A percentile compares a stretch with the other conserved stretches of the same genome.
phyloP scores from a whole-genome alignment of 2,329 filamentous ascomycete species.

The Exophiala oligosperma region DNA sequence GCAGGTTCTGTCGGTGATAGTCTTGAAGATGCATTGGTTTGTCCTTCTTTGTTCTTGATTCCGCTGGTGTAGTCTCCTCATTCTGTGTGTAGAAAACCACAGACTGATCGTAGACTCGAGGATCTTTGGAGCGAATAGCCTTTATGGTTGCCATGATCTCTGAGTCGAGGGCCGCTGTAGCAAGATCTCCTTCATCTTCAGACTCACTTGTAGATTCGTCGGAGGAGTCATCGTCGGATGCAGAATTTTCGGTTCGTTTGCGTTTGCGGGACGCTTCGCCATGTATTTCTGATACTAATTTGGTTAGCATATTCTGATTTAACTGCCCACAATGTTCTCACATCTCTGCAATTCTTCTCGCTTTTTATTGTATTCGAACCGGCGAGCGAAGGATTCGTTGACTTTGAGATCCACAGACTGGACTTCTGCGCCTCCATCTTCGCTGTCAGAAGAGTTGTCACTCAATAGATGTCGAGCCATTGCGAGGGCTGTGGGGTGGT shows the following conservation, averaged over 20 bases:
- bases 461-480: constrained; percentile 36
- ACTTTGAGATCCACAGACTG: constrained; percentile 64
- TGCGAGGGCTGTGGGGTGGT: not conserved
- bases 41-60: constrained; percentile 60
- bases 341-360: constrained; percentile 73
- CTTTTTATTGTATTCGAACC: constrained; percentile 97
- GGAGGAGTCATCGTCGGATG: constrained; percentile 51
- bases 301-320: constrained; percentile 25
- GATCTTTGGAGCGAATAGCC: constrained; percentile 88
- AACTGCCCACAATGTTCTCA: constrained; percentile 28
- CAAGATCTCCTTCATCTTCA: constrained; percentile 80
- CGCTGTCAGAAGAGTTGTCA: constrained; percentile 39
- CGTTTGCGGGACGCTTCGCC: constrained; percentile 49
- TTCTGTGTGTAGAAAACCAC: constrained; percentile 73
- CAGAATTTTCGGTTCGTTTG: constrained; percentile 43
- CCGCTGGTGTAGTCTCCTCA: constrained; percentile 51
- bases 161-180: constrained; percentile 79
- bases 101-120: constrained; percentile 80
- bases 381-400: constrained; percentile 83
- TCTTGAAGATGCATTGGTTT: constrained; percentile 85
- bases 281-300: constrained; percentile 84
- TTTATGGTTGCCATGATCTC: constrained; percentile 84
- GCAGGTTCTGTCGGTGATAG: constrained; percentile 88
- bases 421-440: constrained; percentile 41
- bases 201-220: constrained; percentile 67